These are phyloP conservation scores for Tetradesmus lagerheimii DNA, from an alignment of 139 green algal species.

Conservation along the genomic window DNA sequence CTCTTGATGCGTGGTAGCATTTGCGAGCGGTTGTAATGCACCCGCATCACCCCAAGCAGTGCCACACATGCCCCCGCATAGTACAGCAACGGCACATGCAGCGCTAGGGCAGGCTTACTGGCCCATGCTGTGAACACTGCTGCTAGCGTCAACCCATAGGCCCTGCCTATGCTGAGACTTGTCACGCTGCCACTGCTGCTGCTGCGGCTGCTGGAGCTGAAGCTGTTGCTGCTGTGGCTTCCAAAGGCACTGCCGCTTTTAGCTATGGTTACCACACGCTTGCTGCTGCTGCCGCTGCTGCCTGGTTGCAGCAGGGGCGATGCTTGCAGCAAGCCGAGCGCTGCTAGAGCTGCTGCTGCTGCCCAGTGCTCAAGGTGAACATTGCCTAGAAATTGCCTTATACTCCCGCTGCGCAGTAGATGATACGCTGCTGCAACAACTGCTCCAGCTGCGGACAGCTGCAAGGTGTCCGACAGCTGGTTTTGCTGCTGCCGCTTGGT, in stretches of 20 bases:
- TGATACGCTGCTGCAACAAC: neutral
- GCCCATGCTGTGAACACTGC: conserved; percentile 15
- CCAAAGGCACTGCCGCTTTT: neutral
- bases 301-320: neutral
- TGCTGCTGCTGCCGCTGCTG: neutral
- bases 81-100: neutral
- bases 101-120: neutral
- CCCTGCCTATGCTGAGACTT: neutral
- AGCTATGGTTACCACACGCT: neutral
- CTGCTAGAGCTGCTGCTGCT: neutral
- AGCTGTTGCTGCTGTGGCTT: neutral
- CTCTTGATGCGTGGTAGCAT: neutral
- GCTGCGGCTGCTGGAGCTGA: neutral
- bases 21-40: neutral
- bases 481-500: neutral
- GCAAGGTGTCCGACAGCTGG: neutral
- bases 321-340: neutral
- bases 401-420: neutral
- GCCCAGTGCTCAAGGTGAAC: neutral
- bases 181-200: neutral
- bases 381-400: neutral
- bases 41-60: neutral
- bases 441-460: neutral
- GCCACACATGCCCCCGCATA: neutral
- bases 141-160: neutral